Conservation (phyloP, 495 filamentous ascomycete genomes). For the Sabuloglossum arenarium region DNA sequence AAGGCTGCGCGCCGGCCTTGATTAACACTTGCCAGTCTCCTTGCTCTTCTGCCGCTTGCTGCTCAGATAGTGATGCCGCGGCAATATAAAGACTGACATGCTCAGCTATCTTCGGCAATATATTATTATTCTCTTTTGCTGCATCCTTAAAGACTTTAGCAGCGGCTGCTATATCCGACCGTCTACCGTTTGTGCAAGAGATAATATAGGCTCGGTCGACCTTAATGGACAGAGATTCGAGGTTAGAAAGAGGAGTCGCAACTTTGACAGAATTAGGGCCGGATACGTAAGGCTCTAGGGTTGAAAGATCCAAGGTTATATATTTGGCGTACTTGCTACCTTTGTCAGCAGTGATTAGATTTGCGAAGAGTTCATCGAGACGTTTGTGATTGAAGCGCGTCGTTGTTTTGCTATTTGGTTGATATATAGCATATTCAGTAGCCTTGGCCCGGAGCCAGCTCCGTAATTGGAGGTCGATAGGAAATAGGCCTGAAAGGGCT, state of each 20-base stretch:
- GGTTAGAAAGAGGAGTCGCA: constrained; percentile 54
- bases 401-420: neutral
- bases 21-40: constrained; percentile 81
- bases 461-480: constrained; percentile 52
- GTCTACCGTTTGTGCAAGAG: constrained; percentile 75
- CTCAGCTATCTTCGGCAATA: constrained; percentile 50
- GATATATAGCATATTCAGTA: constrained; percentile 17
- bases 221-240: constrained; percentile 48
- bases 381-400: constrained; percentile 43
- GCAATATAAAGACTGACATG: constrained; percentile 83
- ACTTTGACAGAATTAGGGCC: constrained; percentile 88
- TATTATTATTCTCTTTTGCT: constrained; percentile 25
- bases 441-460: constrained; percentile 63
- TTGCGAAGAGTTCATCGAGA: constrained; percentile 49
- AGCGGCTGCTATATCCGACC: constrained; percentile 65
- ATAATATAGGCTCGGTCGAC: constrained; percentile 80
- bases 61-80: constrained; percentile 66
- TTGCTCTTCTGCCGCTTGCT: constrained; percentile 51
- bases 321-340: constrained; percentile 68
- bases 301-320: constrained; percentile 58
- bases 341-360: constrained; percentile 48
- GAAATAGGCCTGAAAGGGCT: constrained; percentile 63
- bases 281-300: constrained; percentile 62
- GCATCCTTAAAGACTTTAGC: constrained; percentile 77
- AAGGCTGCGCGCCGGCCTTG: constrained; percentile 52